A percentile compares a stretch with the other conserved stretches of the same genome.
These are phyloP conservation scores for Rosa rugosa DNA, from an alignment of 306 rosid genomes.

Conservation along the genomic window DNA sequence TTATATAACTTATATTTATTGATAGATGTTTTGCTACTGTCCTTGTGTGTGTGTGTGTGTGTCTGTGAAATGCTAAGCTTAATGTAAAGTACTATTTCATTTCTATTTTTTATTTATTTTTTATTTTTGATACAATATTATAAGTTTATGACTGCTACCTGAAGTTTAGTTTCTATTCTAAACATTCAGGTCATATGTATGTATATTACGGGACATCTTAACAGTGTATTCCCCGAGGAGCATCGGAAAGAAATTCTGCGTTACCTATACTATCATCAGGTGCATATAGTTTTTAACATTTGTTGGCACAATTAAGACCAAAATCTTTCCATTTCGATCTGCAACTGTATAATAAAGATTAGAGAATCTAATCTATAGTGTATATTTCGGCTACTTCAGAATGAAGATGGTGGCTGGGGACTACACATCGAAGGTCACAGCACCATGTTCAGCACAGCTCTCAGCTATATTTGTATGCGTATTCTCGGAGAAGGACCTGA, in stretches of 20 bases:
- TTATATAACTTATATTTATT: too few species aligned
- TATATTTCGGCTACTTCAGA: slow-evolving; percentile 28
- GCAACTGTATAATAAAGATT: neutral
- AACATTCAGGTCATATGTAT: slow-evolving; percentile 53
- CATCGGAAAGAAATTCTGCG: slow-evolving; percentile 63
- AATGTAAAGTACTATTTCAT: too few species aligned
- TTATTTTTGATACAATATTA: too few species aligned
- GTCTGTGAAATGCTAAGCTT: too few species aligned
- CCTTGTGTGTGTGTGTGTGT: too few species aligned
- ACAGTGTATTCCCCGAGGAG: slow-evolving; percentile 42
- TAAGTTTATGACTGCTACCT: neutral
- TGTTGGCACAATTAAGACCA: neutral
- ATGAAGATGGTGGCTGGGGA: slow-evolving; percentile 92
- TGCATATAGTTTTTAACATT: neutral
- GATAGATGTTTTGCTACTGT: too few species aligned
- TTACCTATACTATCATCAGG: slow-evolving; percentile 72
- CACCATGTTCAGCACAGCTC: slow-evolving; percentile 64
- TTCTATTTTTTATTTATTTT: too few species aligned
- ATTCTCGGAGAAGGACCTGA: slow-evolving; percentile 61
- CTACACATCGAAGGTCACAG: slow-evolving; percentile 75
- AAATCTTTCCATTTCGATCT: neutral
- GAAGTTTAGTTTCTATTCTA: neutral
- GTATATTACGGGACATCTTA: slow-evolving; percentile 61
- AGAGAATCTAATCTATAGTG: neutral
- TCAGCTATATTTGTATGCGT: slow-evolving; percentile 68